Base-by-base conservation (phyloP, 176 grass and related monocot species). In the Phyllostachys edulis region DNA sequence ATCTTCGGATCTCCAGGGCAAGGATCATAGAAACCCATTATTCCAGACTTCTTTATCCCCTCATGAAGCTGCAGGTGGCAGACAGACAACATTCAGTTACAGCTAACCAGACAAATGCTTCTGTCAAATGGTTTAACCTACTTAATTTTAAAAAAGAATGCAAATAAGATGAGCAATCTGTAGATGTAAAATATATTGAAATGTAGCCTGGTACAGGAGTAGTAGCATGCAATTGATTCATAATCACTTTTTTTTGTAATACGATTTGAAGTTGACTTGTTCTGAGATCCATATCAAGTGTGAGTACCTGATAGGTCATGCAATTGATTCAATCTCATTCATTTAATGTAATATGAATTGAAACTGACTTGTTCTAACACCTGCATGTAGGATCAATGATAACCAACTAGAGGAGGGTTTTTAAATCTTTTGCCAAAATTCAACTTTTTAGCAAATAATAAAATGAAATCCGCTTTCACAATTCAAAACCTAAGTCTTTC, bases 21-120 rank as follows among this genome's bases (percentile, higher is more conserved):
- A 49, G 93, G 96, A 88, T 99, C 96, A 55, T 94, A 99, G 78
- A 99, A 96, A 36, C 96, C 96, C 93, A 99, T 99, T 89, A 99
- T 87, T 80, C 96, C 93, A 20, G 96, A 94, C 82, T 99, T 99
- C 69, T 99, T 99, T 77, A 99, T 99, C 85, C 96, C 93, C 54
- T 95, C 84, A 26, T 95, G 96, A 85, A 99, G 96, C 96, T 99
- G 89, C 75, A 85, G 29, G 37, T 38, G 49, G 34, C 13, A 85
- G n/a, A 81, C 6, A 79, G 8, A 67, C 4, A 42, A 64, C 23
- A 67, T 63, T 85, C 45, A 78, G 73, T 75, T 32, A 75, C 26
- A n/a, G n/a, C 56, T 27, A 79, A 84, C 50, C 38, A 50, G 18
- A 26, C 5, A 75, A 34, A 37, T 68, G 7, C 29, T 64, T 50